Conservation (phyloP, 2,329 filamentous ascomycete species). For the Diplodia corticola region DNA sequence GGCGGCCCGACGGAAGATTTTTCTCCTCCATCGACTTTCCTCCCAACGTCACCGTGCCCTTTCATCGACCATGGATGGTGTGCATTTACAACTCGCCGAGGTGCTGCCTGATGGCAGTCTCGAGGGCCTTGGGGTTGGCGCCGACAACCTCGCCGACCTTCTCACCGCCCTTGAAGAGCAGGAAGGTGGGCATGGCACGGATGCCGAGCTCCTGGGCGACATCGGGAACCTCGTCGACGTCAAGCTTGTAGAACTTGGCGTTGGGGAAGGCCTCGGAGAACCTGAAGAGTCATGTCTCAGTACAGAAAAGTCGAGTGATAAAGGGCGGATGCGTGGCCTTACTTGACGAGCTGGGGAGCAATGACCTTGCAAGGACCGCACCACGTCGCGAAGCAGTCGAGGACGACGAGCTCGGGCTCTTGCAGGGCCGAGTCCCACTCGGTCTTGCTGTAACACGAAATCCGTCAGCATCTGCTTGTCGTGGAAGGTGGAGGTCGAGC, state of each 20-base stretch:
- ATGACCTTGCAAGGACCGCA: slow-evolving; percentile 95
- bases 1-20: not conserved
- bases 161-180: slow-evolving; percentile 77
- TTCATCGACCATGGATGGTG: not conserved
- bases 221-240: slow-evolving; percentile 79
- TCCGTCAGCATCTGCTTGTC: not conserved
- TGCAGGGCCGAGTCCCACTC: slow-evolving; percentile 60
- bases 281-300: slow-evolving; percentile 41
- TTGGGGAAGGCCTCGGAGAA: slow-evolving; percentile 60
- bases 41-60: slow-evolving; percentile 8
- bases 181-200: slow-evolving; percentile 90
- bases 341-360: slow-evolving; percentile 71
- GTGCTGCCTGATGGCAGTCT: slow-evolving; percentile 51
- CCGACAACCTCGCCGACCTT: slow-evolving; percentile 74
- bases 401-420: slow-evolving; percentile 62
- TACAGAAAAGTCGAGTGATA: not conserved
- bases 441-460: slow-evolving; percentile 49
- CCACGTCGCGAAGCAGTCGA: slow-evolving; percentile 89
- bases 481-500: slow-evolving; percentile 27
- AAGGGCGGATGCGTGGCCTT: slow-evolving; percentile 36
- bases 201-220: slow-evolving; percentile 76
- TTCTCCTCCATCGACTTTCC: not conserved
- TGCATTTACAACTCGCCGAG: slow-evolving; percentile 25
- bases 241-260: slow-evolving; percentile 82
- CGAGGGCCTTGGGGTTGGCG: slow-evolving; percentile 72